Base-by-base conservation (phyloP, 768 basidiomycete species). In the Pulveroboletus sp. region DNA sequence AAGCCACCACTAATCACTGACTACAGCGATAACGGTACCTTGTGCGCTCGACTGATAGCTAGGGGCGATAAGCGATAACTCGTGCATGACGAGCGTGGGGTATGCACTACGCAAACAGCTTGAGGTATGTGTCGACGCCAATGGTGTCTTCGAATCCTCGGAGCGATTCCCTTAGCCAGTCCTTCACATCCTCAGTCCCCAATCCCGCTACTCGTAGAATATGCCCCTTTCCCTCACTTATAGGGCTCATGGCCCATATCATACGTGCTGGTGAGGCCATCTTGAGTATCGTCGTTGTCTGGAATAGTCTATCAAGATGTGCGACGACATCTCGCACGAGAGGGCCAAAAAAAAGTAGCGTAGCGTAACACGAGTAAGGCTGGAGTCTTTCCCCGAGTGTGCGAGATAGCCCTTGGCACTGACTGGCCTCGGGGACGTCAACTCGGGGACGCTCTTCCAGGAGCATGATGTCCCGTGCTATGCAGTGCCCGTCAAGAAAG, bases 351-450 rank as follows among this genome's bases (percentile, higher is more conserved):
- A 97, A 76, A 53, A 96, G 73, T 17, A 95, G 67, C 56, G 83
- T 93, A 17, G 91, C 93, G 67, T 95, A 97, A 68, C 92, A 94
- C 8, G 86, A 78, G 63, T 95, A 97, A 3, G 93, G 92, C 8
- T 73, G 74, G 47, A 96, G 74, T 51, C 77, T 77, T 39, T 84
- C 79, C 8, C 64, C 71, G 38, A 91, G 76, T 6, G 76, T 67
- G 31, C 82, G 79, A 44, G 62, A 62, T 18, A 70, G 69, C 17
- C 74, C 61, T 8, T 65, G 54, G 21, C 39, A 40, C 3, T 43
- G 51, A 17, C 54, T 38, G 8, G 47, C 47, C 11, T 40, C 50
- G 14, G 51, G 27, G 21, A 58, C 57, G 35, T 49, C n/a, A 39
- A 30, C 35, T 17, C n/a, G 47, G 18, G 36, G 41, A 13, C 51